These are phyloP conservation scores for Sanghuangporus sanghuang DNA, from an alignment of 1,284 basidiomycete species.

Conservation along the genomic window DNA sequence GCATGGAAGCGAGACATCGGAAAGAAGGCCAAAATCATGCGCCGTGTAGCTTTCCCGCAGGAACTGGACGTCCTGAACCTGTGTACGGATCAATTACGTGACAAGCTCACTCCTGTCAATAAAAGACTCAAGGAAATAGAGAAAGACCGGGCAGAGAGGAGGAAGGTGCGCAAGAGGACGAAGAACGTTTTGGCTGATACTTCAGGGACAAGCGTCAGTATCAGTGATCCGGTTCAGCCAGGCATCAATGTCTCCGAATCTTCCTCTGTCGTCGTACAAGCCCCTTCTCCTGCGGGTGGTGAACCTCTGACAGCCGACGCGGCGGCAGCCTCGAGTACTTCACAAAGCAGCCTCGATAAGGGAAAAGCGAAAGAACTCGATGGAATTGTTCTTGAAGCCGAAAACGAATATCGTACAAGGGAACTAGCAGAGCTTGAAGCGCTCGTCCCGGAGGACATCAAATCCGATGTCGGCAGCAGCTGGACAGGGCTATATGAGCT, in stretches of 20 bases:
- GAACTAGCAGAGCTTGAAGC: constrained; percentile 63
- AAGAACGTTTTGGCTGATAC: constrained; percentile 37
- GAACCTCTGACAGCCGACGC: constrained; percentile 23
- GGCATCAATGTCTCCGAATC: constrained; percentile 22
- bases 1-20: constrained; percentile 90
- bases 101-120: constrained; percentile 67
- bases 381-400: constrained; percentile 50
- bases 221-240: constrained; percentile 40
- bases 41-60: constrained; percentile 57
- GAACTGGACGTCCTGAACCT: constrained; percentile 87
- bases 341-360: constrained; percentile 21
- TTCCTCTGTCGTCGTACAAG: constrained; percentile 21
- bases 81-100: constrained; percentile 73
- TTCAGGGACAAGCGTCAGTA: constrained; percentile 26
- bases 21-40: constrained; percentile 93
- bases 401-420: constrained; percentile 50
- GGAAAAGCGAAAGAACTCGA: constrained; percentile 22
- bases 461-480: constrained; percentile 68
- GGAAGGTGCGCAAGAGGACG: constrained; percentile 76
- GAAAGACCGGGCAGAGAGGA: constrained; percentile 80
- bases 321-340: constrained; percentile 22
- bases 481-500: constrained; percentile 80
- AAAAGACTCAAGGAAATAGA: constrained; percentile 73
- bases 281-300: constrained; percentile 21
- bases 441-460: constrained; percentile 61